Evolutionary conservation across 352 stramenopile species (phyloP).

Genomic region (Phytophthora multivora): DNA sequence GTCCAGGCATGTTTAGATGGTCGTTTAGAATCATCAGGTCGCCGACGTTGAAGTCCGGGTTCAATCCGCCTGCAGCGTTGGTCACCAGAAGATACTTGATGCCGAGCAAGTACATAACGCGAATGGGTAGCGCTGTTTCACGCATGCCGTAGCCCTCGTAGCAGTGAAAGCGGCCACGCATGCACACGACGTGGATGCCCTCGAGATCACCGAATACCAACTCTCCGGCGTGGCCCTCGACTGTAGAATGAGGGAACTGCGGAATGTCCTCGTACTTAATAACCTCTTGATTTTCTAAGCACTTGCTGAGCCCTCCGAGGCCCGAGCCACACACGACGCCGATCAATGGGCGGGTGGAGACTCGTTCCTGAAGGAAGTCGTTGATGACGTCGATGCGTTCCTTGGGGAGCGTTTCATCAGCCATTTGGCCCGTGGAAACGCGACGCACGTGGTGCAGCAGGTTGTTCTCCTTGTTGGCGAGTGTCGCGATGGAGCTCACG

Average conservation of each 20-base stretch:
- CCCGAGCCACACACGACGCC: slow-evolving; percentile 91
- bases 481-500: slow-evolving; percentile 1
- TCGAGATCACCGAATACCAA: slow-evolving; percentile 91
- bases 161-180: slow-evolving; percentile 95
- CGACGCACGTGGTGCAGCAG: slow-evolving; percentile 22
- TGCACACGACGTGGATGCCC: slow-evolving; percentile 86
- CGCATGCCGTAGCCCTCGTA: slow-evolving; percentile 96
- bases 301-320: slow-evolving; percentile 74
- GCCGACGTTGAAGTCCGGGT: slow-evolving; percentile 91
- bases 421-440: slow-evolving; percentile 57
- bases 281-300: slow-evolving; percentile 76
- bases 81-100: slow-evolving; percentile 95
- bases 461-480: slow-evolving; percentile 7
- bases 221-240: slow-evolving; percentile 92
- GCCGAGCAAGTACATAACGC: slow-evolving; percentile 93
- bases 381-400: slow-evolving; percentile 19
- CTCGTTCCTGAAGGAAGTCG: slow-evolving; percentile 12
- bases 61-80: slow-evolving; percentile 95
- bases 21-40: slow-evolving; percentile 96
- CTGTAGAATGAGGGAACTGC: slow-evolving; percentile 90
- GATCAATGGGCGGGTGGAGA: slow-evolving; percentile 36
- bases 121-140: slow-evolving; percentile 91
- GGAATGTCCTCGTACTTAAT: slow-evolving; percentile 86
- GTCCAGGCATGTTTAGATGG: slow-evolving; percentile 94
- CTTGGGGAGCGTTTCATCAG: slow-evolving; percentile 44